Evolutionary conservation across 139 green algal species (phyloP), one percentile per base, ranked within the genome.

Genomic region (Picochlorum sp.): DNA sequence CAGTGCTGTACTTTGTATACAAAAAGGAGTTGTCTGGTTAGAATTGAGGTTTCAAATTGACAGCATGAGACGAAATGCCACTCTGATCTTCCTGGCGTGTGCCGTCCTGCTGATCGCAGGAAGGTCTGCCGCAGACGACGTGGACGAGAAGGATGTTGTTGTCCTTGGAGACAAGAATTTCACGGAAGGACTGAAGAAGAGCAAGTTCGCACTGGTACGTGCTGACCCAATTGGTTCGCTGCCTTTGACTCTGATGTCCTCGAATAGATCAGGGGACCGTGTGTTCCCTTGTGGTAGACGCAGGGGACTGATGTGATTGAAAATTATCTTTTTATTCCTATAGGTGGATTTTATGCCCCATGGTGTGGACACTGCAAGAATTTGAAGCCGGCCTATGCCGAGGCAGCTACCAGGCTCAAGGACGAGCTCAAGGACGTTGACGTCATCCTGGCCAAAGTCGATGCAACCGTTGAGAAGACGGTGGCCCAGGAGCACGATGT

Each of bases 331-430:
- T 49, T 18, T 32, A 9, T 34, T 18, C 10, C 21, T n/a, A 49
- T 71, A 86, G 78, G 83, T 89, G 9, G 79, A 86, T 90, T 88
- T 67, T 88, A 88, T 49, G 85, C 85, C 4, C 85, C 85, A 4
- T 91, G 85, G 85, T 91, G 85, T 69, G 83, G 83, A 23, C 85
- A 91, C 65, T 91, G 85, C 71, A 82, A 91, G 82, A 77, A 61
- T 20, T 69, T 94, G 21, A 83, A 82, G 66, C 85, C 86, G 4
- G 69, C 88, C 45, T 94, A 86, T 38, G 78, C 83, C 45, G 79
- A 82, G 55, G 86, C 86, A 24, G 85, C 86, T 20, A 87, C 81
- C 2, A 59, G 28, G 1, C 55, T 94, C 32, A 89, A 90, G 75
- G 57, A 61, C 2, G 61, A 76, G 45, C n/a, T 54, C 18, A 26